Evolutionary conservation across 768 basidiomycete genomes (phyloP), one percentile per base, ranked within the genome.

Genomic region (Leccinum sublutescens): DNA sequence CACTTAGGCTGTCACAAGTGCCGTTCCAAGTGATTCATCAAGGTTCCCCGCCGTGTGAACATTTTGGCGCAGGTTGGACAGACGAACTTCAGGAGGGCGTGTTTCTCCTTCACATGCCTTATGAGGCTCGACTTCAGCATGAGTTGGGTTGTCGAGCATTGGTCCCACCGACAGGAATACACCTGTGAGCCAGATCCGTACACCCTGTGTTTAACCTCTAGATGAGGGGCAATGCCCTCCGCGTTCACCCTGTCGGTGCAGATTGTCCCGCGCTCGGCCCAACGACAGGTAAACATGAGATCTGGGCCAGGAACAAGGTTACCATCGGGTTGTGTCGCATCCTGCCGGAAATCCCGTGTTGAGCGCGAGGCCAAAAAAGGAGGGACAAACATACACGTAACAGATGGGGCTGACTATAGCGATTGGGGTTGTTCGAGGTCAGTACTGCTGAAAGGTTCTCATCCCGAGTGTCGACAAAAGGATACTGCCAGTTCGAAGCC

Each of bases 91-190:
- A 62, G 34, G 1, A 43, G 54, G 2, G 31, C 10, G 10, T 5
- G 10, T 5, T 19, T 34, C 15, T 62, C 61, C 19, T 31, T 51
- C 4, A 51, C 8, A 9, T 62, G 60, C 11, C 60, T 50, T 45
- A 36, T 50, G 9, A 61, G 60, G 21, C 52, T 62, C 19, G 60
- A 50, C 33, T 43, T 56, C 40, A 2, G 21, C 60, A 62, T 61
- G 1, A 25, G 2, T 12, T 0, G 14, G 9, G 25, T 6, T 14
- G 10, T 15, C 14, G 3, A 5, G 4, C 60, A 62, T 2, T 2
- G 1, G 9, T 19, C 6, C 60, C 61, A 62, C 17, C 17, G 54
- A 56, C 61, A 61, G 1, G 4, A 3, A 33, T 45, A 40, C 0
- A 0, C 2, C 6, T 17, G 54, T 6, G 29, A 57, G 23, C 31